Base-by-base conservation (phyloP, 2,329 filamentous ascomycete species). In the Shiraia sp. region DNA sequence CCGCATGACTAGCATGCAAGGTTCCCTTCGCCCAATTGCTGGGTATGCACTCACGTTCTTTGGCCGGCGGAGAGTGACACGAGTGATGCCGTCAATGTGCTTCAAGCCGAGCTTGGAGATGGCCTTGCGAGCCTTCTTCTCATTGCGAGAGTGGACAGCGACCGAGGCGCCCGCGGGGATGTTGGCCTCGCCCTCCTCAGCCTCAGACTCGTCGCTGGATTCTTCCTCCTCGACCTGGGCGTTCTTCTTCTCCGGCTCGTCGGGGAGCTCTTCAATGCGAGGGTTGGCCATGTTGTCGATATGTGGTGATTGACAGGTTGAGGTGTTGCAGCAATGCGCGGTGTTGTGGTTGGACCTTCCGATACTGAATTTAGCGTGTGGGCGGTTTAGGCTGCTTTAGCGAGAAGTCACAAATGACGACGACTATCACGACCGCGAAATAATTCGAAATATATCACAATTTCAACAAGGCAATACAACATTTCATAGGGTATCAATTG, bases 61-160 rank as follows among this genome's bases (percentile, higher is more conserved):
- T 67, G 95, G 95, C 75, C 95, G 84, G 77, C 93, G 88, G 70
- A 99, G 85, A 59, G 95, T 99, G 67, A 99, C 95, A 71, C 93
- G 87, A 68, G 93, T 99, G 77, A 99, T 99, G 72, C 93, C 95
- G 69, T 88, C 87, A 61, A 99, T 87, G 70, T 92, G 90, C 82
- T 90, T 93, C 72, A 99, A 80, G 72, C 95, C 91, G 71, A 97
- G 85, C 86, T 99, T 99, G 75, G 90, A 88, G 73, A 99, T 95
- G 69, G 91, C 90, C 85, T 99, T 99, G 79, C 93, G 87, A 66
- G 93, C 95, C 86, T 99, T 99, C 88, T 99, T 99, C 87, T 99
- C 93, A 80, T 97, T 97, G 76, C 93, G 90, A 72, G 90, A 96
- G 83, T 97, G 92, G 70, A 99, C 86, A 66, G 93, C 84, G 69